Percentiles rank a stretch among this genome's conserved stretches.
phyloP scores from a whole-genome alignment of 2,329 filamentous ascomycete species.

The Ophiocordyceps camponoti-leonardi region DNA sequence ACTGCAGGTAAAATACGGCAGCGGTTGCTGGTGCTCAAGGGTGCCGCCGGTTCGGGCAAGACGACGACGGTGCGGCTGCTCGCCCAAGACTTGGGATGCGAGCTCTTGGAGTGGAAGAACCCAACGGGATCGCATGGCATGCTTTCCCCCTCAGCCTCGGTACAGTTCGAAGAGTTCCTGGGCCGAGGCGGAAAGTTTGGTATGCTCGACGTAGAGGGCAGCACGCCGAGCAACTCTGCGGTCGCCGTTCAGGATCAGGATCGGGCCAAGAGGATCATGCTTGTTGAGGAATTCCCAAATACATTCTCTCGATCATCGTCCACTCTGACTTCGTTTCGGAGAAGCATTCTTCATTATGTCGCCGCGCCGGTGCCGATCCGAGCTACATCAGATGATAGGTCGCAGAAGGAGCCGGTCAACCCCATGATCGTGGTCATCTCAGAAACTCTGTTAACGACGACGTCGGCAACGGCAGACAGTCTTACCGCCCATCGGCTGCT shows the following conservation, averaged over 20 bases:
- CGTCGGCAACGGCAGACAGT: slow-evolving; percentile 70
- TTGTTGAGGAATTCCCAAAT: slow-evolving; percentile 72
- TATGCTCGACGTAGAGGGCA: slow-evolving; percentile 36
- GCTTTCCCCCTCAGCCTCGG: slow-evolving; percentile 51
- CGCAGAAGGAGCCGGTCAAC: slow-evolving; percentile 29
- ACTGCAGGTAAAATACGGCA: slow-evolving; percentile 48
- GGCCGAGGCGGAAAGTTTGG: slow-evolving; percentile 66
- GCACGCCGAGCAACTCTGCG: slow-evolving; percentile 8
- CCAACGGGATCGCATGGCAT: slow-evolving; percentile 44
- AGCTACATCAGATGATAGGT: slow-evolving; percentile 25
- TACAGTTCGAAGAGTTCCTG: slow-evolving; percentile 86
- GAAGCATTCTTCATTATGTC: slow-evolving; percentile 58
- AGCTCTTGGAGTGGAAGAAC: slow-evolving; percentile 83
- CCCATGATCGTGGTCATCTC: slow-evolving; percentile 85
- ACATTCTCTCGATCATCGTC: slow-evolving; percentile 50
- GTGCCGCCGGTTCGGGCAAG: slow-evolving; percentile 81
- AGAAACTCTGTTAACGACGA: slow-evolving; percentile 74
- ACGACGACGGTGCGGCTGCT: slow-evolving; percentile 72
- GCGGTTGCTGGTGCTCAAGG: slow-evolving; percentile 70
- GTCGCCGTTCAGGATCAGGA: slow-evolving; percentile 5
- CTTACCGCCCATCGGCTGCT: slow-evolving; percentile 84
- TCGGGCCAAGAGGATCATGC: slow-evolving; percentile 36
- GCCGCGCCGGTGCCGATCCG: slow-evolving; percentile 45
- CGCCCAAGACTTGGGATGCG: slow-evolving; percentile 56
- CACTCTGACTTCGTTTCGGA: slow-evolving; percentile 53